These are phyloP conservation scores for Cryphonectria radicalis DNA, from an alignment of 2,329 filamentous ascomycete genomes.

Conservation along the genomic window DNA sequence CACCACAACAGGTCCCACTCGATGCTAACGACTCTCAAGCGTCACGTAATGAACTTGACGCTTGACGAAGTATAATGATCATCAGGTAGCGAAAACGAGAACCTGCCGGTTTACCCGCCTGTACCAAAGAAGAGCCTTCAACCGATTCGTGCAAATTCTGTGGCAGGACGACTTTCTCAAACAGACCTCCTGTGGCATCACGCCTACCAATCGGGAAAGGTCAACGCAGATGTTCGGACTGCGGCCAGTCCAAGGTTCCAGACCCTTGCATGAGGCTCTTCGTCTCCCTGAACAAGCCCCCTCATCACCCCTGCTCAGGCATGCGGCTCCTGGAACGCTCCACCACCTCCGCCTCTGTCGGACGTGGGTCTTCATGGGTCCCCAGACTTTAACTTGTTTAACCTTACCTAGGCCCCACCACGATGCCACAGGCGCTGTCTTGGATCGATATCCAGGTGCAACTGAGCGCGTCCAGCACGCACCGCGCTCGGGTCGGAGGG, in stretches of 20 bases:
- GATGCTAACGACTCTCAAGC: background rate
- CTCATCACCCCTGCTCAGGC: conserved; percentile 24
- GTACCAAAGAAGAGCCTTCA: background rate
- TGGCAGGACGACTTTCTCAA: conserved; percentile 13
- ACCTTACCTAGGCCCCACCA: conserved; percentile 30
- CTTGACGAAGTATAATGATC: background rate
- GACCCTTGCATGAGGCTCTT: conserved; percentile 29
- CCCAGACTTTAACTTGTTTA: conserved; percentile 18
- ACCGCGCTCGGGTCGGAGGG: conserved; percentile 2
- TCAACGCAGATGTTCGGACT: conserved; percentile 15
- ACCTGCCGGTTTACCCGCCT: conserved; percentile 1
- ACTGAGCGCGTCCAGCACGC: conserved; percentile 23
- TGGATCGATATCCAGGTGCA: conserved; percentile 26
- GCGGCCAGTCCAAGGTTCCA: conserved; percentile 19
- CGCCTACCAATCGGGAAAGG: conserved; percentile 15
- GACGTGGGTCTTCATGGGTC: conserved; percentile 15
- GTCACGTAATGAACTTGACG: background rate
- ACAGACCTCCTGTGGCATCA: conserved; percentile 16
- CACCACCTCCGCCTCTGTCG: conserved; percentile 15
- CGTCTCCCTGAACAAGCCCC: conserved; percentile 14
- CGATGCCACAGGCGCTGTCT: conserved; percentile 33
- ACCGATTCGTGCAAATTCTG: conserved; percentile 8
- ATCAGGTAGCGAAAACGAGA: background rate
- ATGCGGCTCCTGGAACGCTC: conserved; percentile 27
- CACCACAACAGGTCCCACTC: background rate